Percentiles rank a stretch among this genome's conserved stretches.
phyloP scores from a whole-genome alignment of 306 rosid species.

The Lathyrus oleraceus region DNA sequence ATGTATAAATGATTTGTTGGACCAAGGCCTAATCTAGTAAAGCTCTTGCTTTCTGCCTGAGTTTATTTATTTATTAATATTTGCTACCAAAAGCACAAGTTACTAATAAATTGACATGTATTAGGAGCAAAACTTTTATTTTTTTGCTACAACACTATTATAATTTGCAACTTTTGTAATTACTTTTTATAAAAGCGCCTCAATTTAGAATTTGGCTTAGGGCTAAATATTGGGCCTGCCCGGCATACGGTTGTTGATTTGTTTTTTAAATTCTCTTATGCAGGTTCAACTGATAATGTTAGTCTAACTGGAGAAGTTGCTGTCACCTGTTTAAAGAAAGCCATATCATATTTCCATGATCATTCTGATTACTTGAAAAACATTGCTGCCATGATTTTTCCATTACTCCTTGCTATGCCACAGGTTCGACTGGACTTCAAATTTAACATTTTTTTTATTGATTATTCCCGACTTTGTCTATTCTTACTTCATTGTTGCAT shows the following conservation, averaged over 20 bases:
- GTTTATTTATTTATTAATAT: background rate
- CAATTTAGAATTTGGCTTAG: background rate
- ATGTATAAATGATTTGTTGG: too few species aligned
- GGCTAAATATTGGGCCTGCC: background rate
- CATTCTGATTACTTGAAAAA: slow-evolving; percentile 42
- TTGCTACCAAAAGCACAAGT: background rate
- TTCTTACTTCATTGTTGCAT: background rate
- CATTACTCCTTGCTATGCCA: slow-evolving; percentile 69
- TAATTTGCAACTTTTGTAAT: background rate
- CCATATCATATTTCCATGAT: slow-evolving; percentile 43
- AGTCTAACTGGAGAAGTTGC: slow-evolving; percentile 62
- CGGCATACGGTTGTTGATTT: background rate
- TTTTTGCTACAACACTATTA: background rate
- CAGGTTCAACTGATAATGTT: slow-evolving; percentile 61
- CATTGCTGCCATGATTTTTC: slow-evolving; percentile 65
- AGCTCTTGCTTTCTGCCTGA: background rate
- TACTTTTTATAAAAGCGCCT: background rate
- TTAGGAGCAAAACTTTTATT: background rate
- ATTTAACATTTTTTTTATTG: slow-evolving; percentile 4
- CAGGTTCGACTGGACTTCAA: slow-evolving; percentile 54
- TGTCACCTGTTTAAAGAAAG: slow-evolving; percentile 57
- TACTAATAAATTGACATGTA: background rate
- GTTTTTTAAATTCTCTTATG: slow-evolving; percentile 30
- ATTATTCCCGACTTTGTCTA: background rate
- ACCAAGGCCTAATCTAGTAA: background rate